Conservation (phyloP, 768 basidiomycete species). For the Lentinula boryana region DNA sequence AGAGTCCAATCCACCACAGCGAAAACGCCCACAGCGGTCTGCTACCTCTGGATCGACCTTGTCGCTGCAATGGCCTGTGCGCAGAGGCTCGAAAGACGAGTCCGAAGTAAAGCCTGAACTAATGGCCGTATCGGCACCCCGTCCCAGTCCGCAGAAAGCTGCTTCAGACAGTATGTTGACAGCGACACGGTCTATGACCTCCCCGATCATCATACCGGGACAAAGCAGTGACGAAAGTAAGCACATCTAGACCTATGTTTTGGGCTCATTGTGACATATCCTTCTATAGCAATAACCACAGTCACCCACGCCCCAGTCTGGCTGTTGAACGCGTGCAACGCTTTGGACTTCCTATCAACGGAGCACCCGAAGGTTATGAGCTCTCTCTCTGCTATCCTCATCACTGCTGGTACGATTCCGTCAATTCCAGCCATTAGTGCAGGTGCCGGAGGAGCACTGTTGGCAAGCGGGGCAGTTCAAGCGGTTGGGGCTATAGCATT, state of each 20-base stretch:
- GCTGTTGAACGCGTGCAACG: conserved; percentile 72
- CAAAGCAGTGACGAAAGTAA: conserved; percentile 17
- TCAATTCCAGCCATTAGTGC: conserved; percentile 63
- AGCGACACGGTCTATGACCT: conserved; percentile 21
- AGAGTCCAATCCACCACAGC: neutral
- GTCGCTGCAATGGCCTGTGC: conserved; percentile 20
- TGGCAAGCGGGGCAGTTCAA: conserved; percentile 70
- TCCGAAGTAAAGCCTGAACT: conserved; percentile 12
- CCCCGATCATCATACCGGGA: neutral
- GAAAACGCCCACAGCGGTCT: conserved; percentile 16
- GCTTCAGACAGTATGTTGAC: conserved; percentile 24
- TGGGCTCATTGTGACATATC: conserved; percentile 4
- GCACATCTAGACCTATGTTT: conserved; percentile 9
- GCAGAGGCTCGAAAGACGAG: conserved; percentile 26
- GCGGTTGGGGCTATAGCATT: conserved; percentile 77
- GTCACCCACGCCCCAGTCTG: conserved; percentile 64
- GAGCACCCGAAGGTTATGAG: conserved; percentile 77
- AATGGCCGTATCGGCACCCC: conserved; percentile 8
- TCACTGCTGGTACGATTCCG: conserved; percentile 73
- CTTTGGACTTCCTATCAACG: conserved; percentile 65
- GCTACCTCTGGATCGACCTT: conserved; percentile 20
- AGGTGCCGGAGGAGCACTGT: conserved; percentile 64
- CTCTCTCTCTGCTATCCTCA: conserved; percentile 69
- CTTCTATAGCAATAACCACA: conserved; percentile 24
- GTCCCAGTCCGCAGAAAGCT: conserved; percentile 27